Conservation (phyloP, 2,329 filamentous ascomycete genomes). For the Cladosporium velox region DNA sequence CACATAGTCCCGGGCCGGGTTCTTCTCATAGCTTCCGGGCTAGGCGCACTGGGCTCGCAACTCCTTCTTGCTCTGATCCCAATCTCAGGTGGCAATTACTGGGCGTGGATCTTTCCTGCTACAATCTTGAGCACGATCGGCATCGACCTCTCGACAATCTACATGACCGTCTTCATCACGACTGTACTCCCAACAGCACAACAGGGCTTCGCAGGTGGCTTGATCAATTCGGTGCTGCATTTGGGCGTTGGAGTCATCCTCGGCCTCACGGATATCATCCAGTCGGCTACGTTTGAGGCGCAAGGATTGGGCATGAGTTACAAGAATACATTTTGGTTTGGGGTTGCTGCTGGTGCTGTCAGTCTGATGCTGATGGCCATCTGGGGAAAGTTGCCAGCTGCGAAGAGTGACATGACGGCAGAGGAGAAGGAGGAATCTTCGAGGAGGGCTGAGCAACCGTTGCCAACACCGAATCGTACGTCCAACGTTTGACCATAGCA, state of each 20-base stretch:
- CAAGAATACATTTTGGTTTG: constrained; percentile 42
- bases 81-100: constrained; percentile 56
- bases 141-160: constrained; percentile 72
- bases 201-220: constrained; percentile 69
- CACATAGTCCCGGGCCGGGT: constrained; percentile 65
- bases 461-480: background rate
- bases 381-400: constrained; percentile 46
- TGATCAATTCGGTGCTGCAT: constrained; percentile 70
- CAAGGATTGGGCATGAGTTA: constrained; percentile 38
- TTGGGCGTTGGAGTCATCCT: constrained; percentile 71
- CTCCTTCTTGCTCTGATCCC: constrained; percentile 67
- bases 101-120: constrained; percentile 71
- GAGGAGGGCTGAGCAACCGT: background rate
- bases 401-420: constrained; percentile 57
- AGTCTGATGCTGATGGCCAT: constrained; percentile 40
- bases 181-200: constrained; percentile 66
- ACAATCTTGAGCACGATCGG: constrained; percentile 70
- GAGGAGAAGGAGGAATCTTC: constrained; percentile 49
- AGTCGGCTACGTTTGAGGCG: constrained; percentile 49
- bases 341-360: constrained; percentile 33
- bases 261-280: constrained; percentile 65
- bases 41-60: constrained; percentile 58
- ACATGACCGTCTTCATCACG: constrained; percentile 72
- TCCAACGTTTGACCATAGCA: background rate
- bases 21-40: constrained; percentile 61